Base-by-base conservation (phyloP, 805 yeast species). In the Hagleromyces aurorensis region DNA sequence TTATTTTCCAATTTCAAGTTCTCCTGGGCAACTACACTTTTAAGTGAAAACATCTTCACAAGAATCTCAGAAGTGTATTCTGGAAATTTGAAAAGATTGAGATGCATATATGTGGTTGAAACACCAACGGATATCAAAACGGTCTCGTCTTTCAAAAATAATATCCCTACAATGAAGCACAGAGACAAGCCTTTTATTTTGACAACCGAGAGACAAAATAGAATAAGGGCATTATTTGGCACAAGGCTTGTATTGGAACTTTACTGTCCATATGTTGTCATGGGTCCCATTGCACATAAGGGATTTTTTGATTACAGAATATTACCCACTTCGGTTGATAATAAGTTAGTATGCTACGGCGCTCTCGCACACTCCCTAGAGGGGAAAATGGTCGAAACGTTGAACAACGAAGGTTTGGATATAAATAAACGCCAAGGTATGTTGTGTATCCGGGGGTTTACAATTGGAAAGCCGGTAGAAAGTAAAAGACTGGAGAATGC, bases 221-320 rank as follows among this genome's bases (percentile, higher is more conserved):
- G 46, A 3, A 31, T 70, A 6, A 61, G 77, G 31, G 62, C 75
- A 0, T 29, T 62, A 2, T 49, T 69, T 4, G 71, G 72, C 2
- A 40, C 72, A 1, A 59, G 84, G 35, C 55, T 76, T 0, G 59
- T 79, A 1, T 51, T 59, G 11, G 86, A 80, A 43, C 50, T 63
- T 19, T 50, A 53, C 21, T 65, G 65, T 16, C 51, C 52, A 6
- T 44, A 34, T 21, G 28, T 44, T 5, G 55, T 71, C 1, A 43
- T 74, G 26, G 86, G 87, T 0, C 75, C 86, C 0, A 37, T 79
- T 0, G 43, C 78, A 6, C 62, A 65, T 23, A 72, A 78, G 1
- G 81, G 78, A 44, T 59, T 68, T 21, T 77, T 58, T 38, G 91
- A 80, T 37, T 75, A 73, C 44, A 61, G 91, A 33, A 52, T 68